phyloP scores from a whole-genome alignment of 306 rosid species.

The Cicer judaicum region DNA sequence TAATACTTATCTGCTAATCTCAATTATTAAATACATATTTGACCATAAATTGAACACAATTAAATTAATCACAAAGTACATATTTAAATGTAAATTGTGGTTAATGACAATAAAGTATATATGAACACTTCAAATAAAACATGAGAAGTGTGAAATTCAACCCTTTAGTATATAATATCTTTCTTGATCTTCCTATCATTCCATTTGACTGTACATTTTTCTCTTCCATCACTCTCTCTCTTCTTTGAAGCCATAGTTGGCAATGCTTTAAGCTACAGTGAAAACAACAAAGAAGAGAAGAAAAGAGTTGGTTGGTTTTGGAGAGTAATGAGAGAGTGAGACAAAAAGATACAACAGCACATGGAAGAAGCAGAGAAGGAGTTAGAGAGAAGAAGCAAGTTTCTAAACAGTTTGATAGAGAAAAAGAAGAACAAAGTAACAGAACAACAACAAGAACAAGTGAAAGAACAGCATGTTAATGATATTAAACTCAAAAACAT shows the following conservation, averaged over 20 bases:
- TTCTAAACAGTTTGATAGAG: slow-evolving; percentile 71
- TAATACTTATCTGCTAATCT: too few relatives aligned
- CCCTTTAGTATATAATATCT: slow-evolving; percentile 11
- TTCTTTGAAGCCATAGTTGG: slow-evolving; percentile 36
- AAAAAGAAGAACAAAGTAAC: slow-evolving; percentile 83
- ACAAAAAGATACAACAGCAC: background rate
- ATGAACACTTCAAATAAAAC: too few relatives aligned
- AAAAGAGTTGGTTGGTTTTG: slow-evolving; percentile 26
- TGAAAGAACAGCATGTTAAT: background rate
- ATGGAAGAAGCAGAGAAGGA: slow-evolving; percentile 89
- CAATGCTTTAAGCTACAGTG: slow-evolving; percentile 19
- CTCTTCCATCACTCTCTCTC: background rate
- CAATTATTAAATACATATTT: too few relatives aligned
- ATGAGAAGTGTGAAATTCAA: background rate
- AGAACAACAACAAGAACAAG: slow-evolving; percentile 53
- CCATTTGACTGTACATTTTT: background rate
- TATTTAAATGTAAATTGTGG: too few relatives aligned
- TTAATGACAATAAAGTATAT: too few relatives aligned
- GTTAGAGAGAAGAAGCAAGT: slow-evolving; percentile 88
- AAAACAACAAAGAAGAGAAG: background rate
- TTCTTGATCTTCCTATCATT: slow-evolving; percentile 10
- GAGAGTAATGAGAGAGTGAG: slow-evolving; percentile 52
- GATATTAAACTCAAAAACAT: slow-evolving; percentile 56
- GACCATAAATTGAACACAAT: too few relatives aligned
- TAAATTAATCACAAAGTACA: too few relatives aligned